Conservation (phyloP, 257 asterid genomes). For the Sherardia arvensis region DNA sequence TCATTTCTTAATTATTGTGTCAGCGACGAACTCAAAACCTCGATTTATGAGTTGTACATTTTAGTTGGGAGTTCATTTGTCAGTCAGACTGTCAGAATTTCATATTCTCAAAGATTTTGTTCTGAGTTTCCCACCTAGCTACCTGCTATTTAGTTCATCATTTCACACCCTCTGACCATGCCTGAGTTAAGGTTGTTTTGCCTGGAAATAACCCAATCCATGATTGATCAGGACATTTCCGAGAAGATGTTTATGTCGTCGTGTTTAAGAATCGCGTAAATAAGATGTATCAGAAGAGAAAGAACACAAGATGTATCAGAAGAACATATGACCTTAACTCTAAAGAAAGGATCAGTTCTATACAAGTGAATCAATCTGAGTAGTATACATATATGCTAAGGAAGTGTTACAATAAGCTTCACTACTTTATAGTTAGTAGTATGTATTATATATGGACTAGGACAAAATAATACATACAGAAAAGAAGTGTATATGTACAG, state of each 20-base stretch:
- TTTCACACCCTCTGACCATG: constrained; percentile 1
- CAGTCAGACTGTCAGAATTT: constrained; percentile 14
- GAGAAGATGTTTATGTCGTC: no score
- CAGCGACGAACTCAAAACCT: not conserved
- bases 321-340: not conserved
- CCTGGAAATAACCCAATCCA: constrained; percentile 5
- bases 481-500: constrained; percentile 19
- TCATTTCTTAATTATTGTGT: not conserved
- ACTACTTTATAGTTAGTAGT: constrained; percentile 10
- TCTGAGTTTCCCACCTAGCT: not conserved
- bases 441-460: not conserved
- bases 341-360: not conserved
- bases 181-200: not conserved
- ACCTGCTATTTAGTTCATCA: not conserved
- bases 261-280: no score
- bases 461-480: constrained; percentile 15
- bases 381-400: not conserved
- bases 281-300: not conserved
- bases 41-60: constrained; percentile 24
- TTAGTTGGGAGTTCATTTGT: constrained; percentile 14
- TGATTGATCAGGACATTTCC: not conserved
- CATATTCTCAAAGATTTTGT: not conserved
- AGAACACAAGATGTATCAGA: not conserved
- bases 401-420: constrained; percentile 6
- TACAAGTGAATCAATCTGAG: constrained; percentile 2